phyloP scores from a whole-genome alignment of 768 basidiomycete genomes.

The Lentinula sp. region DNA sequence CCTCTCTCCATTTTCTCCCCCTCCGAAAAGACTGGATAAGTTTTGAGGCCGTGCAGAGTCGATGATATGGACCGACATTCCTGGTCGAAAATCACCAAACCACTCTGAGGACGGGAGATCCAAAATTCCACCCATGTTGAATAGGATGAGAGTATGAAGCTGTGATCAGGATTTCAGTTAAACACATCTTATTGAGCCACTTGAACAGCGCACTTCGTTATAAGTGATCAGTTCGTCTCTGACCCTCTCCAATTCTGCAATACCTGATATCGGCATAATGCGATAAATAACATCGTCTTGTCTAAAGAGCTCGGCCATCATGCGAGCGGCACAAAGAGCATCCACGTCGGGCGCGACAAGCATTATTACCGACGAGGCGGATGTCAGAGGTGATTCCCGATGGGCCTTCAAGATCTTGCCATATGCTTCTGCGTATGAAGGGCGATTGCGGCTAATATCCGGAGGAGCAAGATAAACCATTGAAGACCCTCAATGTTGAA shows the following conservation, averaged over 20 bases:
- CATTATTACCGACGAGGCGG: constrained; percentile 79
- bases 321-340: constrained; percentile 84
- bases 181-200: neutral
- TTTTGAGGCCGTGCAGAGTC: constrained; percentile 92
- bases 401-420: constrained; percentile 64
- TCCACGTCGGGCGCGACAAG: constrained; percentile 90
- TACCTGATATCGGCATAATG: constrained; percentile 84
- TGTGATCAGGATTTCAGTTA: constrained; percentile 19
- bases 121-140: constrained; percentile 88
- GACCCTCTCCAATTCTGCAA: constrained; percentile 64
- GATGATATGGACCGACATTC: constrained; percentile 82
- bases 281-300: constrained; percentile 93
- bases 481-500: neutral
- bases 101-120: constrained; percentile 71
- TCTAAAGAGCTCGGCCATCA: constrained; percentile 84
- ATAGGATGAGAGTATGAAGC: constrained; percentile 84
- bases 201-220: constrained; percentile 48
- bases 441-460: constrained; percentile 33
- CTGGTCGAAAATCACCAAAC: constrained; percentile 66
- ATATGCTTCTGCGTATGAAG: constrained; percentile 73
- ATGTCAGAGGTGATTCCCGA: constrained; percentile 65
- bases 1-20: constrained; percentile 58
- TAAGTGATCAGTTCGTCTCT: constrained; percentile 61
- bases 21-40: constrained; percentile 77
- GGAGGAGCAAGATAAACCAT: constrained; percentile 75